These are phyloP conservation scores for Abrus pulchellus DNA, from an alignment of 306 rosid genomes.

Conservation along the genomic window DNA sequence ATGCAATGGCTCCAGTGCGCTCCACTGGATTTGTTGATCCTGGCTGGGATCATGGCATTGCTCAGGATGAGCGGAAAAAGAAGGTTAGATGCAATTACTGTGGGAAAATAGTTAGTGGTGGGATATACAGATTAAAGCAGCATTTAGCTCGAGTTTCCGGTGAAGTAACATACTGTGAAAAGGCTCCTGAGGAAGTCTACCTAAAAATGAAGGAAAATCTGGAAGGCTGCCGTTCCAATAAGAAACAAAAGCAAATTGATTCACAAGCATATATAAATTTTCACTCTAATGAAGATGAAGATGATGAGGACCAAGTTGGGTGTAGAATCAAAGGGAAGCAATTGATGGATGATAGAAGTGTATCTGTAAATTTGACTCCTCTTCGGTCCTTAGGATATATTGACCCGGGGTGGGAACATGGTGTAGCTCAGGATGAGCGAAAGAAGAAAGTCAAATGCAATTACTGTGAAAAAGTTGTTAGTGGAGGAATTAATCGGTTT, in stretches of 20 bases:
- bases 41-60: slow-evolving; percentile 97
- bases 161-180: slow-evolving; percentile 93
- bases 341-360: slow-evolving; percentile 68
- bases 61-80: slow-evolving; percentile 97
- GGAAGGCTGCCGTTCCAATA: slow-evolving; percentile 85
- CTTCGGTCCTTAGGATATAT: slow-evolving; percentile 89
- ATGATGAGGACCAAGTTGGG: slow-evolving; percentile 68
- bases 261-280: slow-evolving; percentile 76
- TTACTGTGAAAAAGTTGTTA: slow-evolving; percentile 91
- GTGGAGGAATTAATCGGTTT: slow-evolving; percentile 97
- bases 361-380: slow-evolving; percentile 69
- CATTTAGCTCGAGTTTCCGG: slow-evolving; percentile 98
- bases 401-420: slow-evolving; percentile 99
- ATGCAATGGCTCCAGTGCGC: slow-evolving; percentile 77
- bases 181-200: slow-evolving; percentile 95
- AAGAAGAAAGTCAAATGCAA: slow-evolving; percentile 97
- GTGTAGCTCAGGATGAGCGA: slow-evolving; percentile 96
- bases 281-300: slow-evolving; percentile 80
- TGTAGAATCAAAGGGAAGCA: slow-evolving; percentile 89
- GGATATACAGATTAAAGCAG: slow-evolving; percentile 95
- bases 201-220: slow-evolving; percentile 88
- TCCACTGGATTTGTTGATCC: slow-evolving; percentile 90
- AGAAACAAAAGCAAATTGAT: slow-evolving; percentile 78
- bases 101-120: slow-evolving; percentile 97
- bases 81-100: slow-evolving; percentile 97